Base-by-base conservation (phyloP, 2,329 filamentous ascomycete species). In the Trichoderma sp. region DNA sequence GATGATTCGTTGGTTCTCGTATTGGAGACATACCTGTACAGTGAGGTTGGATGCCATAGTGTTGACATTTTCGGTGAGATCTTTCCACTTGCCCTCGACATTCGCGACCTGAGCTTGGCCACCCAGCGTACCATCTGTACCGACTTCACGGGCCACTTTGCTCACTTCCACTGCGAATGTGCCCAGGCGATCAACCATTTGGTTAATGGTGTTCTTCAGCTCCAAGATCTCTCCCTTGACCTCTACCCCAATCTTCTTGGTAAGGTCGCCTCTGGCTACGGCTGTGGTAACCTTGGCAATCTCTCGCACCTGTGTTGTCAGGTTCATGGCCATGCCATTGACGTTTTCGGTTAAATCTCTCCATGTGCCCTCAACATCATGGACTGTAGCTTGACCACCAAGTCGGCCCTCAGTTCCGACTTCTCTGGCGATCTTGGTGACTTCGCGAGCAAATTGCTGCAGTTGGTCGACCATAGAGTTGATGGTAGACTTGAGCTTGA, bases 381-480 rank as follows among this genome's bases (percentile, higher is more conserved):
- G 95, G 7, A 98, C 92, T 24, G 94, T 96, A 59, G 96, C 95
- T 80, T 99, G 96, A 11, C 96, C 95, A 78, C 96, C 95, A 18
- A 99, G 87, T 71, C 94, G 90, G 75, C 95, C 95, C 80, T 99
- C 95, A 1, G 96, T 98, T 70, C 95, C 95, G 84, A 98, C 96
- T 81, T 98, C 95, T 78, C 93, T 91, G 46, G 95, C 95, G 76
- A 99, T 92, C 80, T 96, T 96, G 46, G 95, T 98, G 75, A 99
- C 96, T 82, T 98, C 95, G 77, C 94, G 92, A 11, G 96, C 96
- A 78, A 98, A 98, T 77, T 97, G 94, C 77, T 97, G 93, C 69
- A 99, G 85, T 79, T 97, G 96, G 79, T 97, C 96, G 73, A 99
- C 95, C 95, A 99, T 99, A 78, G 92, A 96, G 82, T 99, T 99